Evolutionary conservation across 106 monocot species (phyloP).

Genomic region (Acorus gramineus): DNA sequence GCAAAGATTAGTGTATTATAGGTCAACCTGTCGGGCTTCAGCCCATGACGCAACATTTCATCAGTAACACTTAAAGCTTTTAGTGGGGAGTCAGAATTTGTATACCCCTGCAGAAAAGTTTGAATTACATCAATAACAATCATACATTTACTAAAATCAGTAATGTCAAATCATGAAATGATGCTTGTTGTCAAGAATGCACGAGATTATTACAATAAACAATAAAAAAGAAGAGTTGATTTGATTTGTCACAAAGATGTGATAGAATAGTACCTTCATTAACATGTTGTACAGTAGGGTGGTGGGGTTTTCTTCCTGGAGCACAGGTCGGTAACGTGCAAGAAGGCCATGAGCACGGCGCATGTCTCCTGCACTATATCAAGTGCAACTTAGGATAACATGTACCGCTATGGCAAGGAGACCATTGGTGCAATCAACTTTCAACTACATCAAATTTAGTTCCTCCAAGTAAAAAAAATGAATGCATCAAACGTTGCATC

Average conservation of each 20-base stretch:
- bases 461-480: too few species aligned
- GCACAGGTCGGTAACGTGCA: slow-evolving; percentile 51
- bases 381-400: background rate
- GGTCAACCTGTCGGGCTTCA: slow-evolving; percentile 73
- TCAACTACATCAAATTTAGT: too few species aligned
- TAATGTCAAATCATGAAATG: background rate
- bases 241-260: background rate
- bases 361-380: slow-evolving; percentile 58
- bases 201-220: too few species aligned
- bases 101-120: slow-evolving; percentile 45
- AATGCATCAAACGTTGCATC: too few species aligned
- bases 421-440: too few species aligned
- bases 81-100: slow-evolving; percentile 61
- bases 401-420: too few species aligned
- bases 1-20: slow-evolving; percentile 72
- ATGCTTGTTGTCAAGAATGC: too few species aligned
- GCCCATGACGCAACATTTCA: slow-evolving; percentile 63
- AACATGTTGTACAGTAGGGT: slow-evolving; percentile 69
- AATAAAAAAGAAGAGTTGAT: background rate
- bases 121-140: background rate
- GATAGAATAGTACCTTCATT: slow-evolving; percentile 49
- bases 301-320: slow-evolving; percentile 43
- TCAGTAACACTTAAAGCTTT: slow-evolving; percentile 70
- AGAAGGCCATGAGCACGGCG: slow-evolving; percentile 83
- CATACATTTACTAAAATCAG: background rate